Evolutionary conservation across 2,329 filamentous ascomycete genomes (phyloP), one percentile per base, ranked within the genome.

Genomic region (Myriosclerotinia curreyana): DNA sequence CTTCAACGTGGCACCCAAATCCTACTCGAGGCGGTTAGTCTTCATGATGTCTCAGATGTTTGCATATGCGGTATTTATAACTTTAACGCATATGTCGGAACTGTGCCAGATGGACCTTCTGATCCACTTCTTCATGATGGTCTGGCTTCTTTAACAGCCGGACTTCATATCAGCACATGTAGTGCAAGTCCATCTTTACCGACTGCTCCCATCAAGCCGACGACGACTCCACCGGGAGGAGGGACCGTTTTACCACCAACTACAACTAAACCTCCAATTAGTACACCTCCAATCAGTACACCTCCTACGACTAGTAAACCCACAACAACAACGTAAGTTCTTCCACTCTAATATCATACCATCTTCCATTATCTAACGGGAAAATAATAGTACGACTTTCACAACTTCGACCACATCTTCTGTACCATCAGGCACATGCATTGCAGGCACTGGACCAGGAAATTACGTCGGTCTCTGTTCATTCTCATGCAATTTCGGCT

Each of bases 391-490:
- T 3, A 54, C 51, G 22, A 60, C 59, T 50, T 55, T 63, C n/a
- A 51, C 58, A 60, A 42, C 31, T 7, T 62, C 60, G 8, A 44
- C 60, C 11, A 48, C 62, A 17, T 50, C 58, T 40, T 51, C 58
- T 14, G 36, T 52, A 36, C 54, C 62, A 54, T 36, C 64, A 61
- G 28, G 50, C 11, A 44, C n/a, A 42, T 71, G 69, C 28, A 64
- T 68, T 31, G 58, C 65, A 25, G 70, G 70, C 25, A 62, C 64
- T 28, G 71, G 74, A 25, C 72, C 73, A 15, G 66, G 74, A n/a
- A 76, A 78, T 66, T 76, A 75, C 46, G 59, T 62, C 5, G 76
- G 75, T 2, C 72, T 78, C 9, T 78, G 77, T 67, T 50, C 68
- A 36, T 78, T 75, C 44, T 60, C 67, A 2, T 69, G 71, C 5